phyloP scores from a whole-genome alignment of 805 yeast species.

The Vanderwaltozyma yarrowii region DNA sequence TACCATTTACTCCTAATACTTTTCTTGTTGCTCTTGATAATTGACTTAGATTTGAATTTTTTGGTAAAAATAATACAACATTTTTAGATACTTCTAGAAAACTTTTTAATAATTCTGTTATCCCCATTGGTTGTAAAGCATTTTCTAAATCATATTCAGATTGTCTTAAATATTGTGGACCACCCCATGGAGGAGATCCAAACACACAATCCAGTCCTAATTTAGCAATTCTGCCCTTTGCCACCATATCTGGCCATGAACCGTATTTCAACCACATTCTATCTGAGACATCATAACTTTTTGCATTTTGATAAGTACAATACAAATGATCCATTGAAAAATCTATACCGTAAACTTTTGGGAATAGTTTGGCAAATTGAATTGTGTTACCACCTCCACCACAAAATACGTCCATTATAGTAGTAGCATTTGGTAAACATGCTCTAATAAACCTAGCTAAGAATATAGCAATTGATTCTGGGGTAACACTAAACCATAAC shows the following conservation, averaged over 20 bases:
- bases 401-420: constrained; percentile 59
- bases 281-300: constrained; percentile 46
- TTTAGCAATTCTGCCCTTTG: constrained; percentile 11
- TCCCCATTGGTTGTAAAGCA: constrained; percentile 37
- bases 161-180: constrained; percentile 45
- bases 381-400: constrained; percentile 87
- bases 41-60: constrained; percentile 46
- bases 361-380: constrained; percentile 56
- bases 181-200: constrained; percentile 89
- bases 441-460: constrained; percentile 43
- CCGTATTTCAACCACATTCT: constrained; percentile 40
- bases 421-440: constrained; percentile 39
- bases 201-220: constrained; percentile 36
- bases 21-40: constrained; percentile 37
- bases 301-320: constrained; percentile 59
- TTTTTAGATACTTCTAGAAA: constrained; percentile 35
- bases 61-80: constrained; percentile 54
- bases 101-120: constrained; percentile 36
- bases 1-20: constrained; percentile 35
- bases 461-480: constrained; percentile 60
- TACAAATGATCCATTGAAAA: constrained; percentile 46
- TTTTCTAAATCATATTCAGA: constrained; percentile 37
- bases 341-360: constrained; percentile 53
- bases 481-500: constrained; percentile 83
- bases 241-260: constrained; percentile 33